Conservation (phyloP, 2,329 filamentous ascomycete species). For the Ilyonectria destructans region DNA sequence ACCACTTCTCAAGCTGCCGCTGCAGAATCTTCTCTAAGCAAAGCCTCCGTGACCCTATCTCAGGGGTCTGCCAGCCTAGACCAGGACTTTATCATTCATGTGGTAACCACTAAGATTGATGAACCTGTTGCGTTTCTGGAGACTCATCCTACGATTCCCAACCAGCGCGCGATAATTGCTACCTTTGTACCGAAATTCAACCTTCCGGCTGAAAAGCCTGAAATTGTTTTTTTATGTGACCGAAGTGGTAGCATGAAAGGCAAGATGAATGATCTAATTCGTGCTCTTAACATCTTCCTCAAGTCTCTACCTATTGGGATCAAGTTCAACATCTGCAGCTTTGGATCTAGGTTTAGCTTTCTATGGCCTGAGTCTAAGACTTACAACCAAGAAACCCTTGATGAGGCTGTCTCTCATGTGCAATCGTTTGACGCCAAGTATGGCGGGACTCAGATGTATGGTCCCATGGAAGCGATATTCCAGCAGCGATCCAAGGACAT, state of each 20-base stretch:
- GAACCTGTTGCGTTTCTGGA: constrained; percentile 77
- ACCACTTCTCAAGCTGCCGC: constrained; percentile 60
- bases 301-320: constrained; percentile 76
- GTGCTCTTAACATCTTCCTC: constrained; percentile 75
- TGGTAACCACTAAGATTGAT: constrained; percentile 72
- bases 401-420: constrained; percentile 61
- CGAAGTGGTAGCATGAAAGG: constrained; percentile 77
- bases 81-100: constrained; percentile 77
- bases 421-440: constrained; percentile 61
- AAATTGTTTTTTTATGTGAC: constrained; percentile 83
- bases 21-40: constrained; percentile 65
- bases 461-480: constrained; percentile 62
- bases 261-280: constrained; percentile 68
- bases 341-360: constrained; percentile 66
- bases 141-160: constrained; percentile 72
- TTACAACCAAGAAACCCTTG: constrained; percentile 62
- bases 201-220: constrained; percentile 67
- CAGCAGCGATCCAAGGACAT: constrained; percentile 59
- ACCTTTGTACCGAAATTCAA: constrained; percentile 80
- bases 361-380: constrained; percentile 64
- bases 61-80: constrained; percentile 69
- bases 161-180: constrained; percentile 78
- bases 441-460: constrained; percentile 69
- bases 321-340: constrained; percentile 81
- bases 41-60: constrained; percentile 74